Conservation (phyloP, 768 basidiomycete species). For the Trametes cinnabarina region DNA sequence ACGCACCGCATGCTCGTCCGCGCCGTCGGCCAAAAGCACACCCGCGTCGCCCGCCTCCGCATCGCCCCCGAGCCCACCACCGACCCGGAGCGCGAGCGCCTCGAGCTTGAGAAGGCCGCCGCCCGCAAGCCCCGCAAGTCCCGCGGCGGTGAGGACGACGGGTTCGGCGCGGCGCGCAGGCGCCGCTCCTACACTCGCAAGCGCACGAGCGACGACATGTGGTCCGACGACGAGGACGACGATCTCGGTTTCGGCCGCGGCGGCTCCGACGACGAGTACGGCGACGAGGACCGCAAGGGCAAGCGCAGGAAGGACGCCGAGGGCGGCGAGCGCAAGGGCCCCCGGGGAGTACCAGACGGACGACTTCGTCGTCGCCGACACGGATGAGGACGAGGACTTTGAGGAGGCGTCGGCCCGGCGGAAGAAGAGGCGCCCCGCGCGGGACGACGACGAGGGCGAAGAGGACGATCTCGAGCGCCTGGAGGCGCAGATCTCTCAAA, state of each 20-base stretch:
- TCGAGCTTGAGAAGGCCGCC: constrained; percentile 62
- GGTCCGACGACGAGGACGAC: constrained; percentile 70
- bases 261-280: constrained; percentile 44
- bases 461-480: constrained; percentile 70
- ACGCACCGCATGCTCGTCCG: constrained; percentile 87
- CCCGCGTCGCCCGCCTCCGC: constrained; percentile 72
- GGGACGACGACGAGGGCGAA: constrained; percentile 32
- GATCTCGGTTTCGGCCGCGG: constrained; percentile 29
- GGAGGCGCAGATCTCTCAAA: constrained; percentile 62
- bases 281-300: constrained; percentile 49
- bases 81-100: constrained; percentile 73
- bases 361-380: constrained; percentile 82
- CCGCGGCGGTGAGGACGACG: constrained; percentile 49
- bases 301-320: constrained; percentile 35
- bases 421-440: constrained; percentile 11
- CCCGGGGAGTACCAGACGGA: constrained; percentile 79
- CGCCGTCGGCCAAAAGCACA: constrained; percentile 83
- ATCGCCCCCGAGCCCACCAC: constrained; percentile 76
- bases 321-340: constrained; percentile 44
- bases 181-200: constrained; percentile 44
- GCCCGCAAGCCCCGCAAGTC: constrained; percentile 64
- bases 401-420: constrained; percentile 12
- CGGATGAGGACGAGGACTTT: constrained; percentile 53
- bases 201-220: constrained; percentile 46
- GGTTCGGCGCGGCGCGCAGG: constrained; percentile 47